These are phyloP conservation scores for Dothiorella sarmentorum DNA, from an alignment of 2,329 filamentous ascomycete species.

Conservation along the genomic window DNA sequence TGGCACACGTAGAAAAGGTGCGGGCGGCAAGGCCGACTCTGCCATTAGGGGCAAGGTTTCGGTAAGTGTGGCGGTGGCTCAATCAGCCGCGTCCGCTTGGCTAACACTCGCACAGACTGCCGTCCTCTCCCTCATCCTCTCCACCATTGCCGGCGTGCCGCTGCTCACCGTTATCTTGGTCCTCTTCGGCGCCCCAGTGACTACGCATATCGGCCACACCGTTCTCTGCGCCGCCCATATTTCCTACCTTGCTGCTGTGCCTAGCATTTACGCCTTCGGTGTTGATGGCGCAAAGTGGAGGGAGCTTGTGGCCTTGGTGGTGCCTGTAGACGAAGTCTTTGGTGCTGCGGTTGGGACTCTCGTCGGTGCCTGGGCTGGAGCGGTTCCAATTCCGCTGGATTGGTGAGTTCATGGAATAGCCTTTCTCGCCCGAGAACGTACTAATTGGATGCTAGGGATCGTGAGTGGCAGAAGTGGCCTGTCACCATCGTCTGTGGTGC, in stretches of 20 bases:
- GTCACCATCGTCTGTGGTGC: slow-evolving; percentile 83
- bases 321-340: slow-evolving; percentile 80
- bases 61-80: slow-evolving; percentile 33
- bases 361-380: slow-evolving; percentile 86
- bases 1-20: slow-evolving; percentile 55
- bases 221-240: slow-evolving; percentile 78
- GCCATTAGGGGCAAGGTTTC: slow-evolving; percentile 33
- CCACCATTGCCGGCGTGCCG: slow-evolving; percentile 54
- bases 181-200: slow-evolving; percentile 87
- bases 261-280: slow-evolving; percentile 81
- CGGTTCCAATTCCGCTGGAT: slow-evolving; percentile 91
- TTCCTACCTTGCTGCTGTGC: slow-evolving; percentile 71
- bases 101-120: slow-evolving; percentile 52
- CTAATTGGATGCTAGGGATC: slow-evolving; percentile 56
- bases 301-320: slow-evolving; percentile 62
- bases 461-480: slow-evolving; percentile 99
- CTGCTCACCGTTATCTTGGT: slow-evolving; percentile 63
- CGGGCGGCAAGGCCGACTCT: slow-evolving; percentile 34
- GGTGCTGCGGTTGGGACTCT: slow-evolving; percentile 75
- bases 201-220: slow-evolving; percentile 76
- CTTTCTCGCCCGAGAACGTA: background rate
- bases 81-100: background rate
- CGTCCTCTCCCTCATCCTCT: slow-evolving; percentile 64
- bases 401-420: slow-evolving; percentile 57
- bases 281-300: slow-evolving; percentile 69